phyloP scores from a whole-genome alignment of 75 land plant species.

The Gnetum montanum region DNA sequence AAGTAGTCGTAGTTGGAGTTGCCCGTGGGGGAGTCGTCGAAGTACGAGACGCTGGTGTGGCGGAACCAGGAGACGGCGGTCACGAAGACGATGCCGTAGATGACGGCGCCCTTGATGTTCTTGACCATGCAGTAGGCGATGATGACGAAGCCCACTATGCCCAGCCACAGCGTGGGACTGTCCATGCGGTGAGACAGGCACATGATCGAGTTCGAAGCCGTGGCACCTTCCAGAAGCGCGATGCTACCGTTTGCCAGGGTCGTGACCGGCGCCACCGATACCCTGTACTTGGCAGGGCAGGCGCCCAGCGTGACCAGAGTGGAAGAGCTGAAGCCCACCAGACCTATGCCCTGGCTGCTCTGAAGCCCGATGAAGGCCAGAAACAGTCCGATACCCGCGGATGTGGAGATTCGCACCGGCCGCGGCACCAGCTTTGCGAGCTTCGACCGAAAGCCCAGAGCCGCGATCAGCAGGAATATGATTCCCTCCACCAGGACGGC shows the following conservation, averaged over 20 bases:
- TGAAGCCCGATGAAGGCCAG: constrained; percentile 78
- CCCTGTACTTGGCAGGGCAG: constrained; percentile 17
- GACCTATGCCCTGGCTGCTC: constrained; percentile 50
- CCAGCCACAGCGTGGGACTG: constrained; percentile 25
- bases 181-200: constrained; percentile 16
- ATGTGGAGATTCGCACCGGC: constrained; percentile 54
- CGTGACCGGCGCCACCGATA: constrained; percentile 40
- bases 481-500: constrained; percentile 76
- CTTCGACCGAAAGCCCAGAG: constrained; percentile 50
- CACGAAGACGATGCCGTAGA: constrained; percentile 23
- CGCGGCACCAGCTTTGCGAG: constrained; percentile 59
- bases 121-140: constrained; percentile 16
- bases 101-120: constrained; percentile 17
- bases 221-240: constrained; percentile 28
- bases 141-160: constrained; percentile 21
- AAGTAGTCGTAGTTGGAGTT: constrained; percentile 11
- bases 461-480: constrained; percentile 56
- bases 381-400: constrained; percentile 79
- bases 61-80: constrained; percentile 19
- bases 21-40: constrained; percentile 14
- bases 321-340: constrained; percentile 47
- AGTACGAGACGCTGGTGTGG: constrained; percentile 14
- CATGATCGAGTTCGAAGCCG: constrained; percentile 21
- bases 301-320: constrained; percentile 29
- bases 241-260: constrained; percentile 26